A percentile compares a stretch with the other conserved stretches of the same genome.
Evolutionary conservation across 805 yeast species (phyloP).

Genomic region (Kazachstania viticola): DNA sequence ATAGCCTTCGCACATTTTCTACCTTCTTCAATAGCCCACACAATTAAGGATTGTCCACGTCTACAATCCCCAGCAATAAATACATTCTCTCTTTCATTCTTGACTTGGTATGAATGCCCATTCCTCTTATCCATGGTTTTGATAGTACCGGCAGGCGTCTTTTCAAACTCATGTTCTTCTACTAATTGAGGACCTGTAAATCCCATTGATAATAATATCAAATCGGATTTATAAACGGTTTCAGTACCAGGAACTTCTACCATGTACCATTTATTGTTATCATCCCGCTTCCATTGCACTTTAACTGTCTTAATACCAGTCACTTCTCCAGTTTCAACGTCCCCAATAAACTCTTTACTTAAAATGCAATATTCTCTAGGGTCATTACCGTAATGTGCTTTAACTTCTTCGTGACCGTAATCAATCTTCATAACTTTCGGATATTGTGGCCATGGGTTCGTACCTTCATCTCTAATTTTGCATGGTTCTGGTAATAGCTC

Average conservation of each 20-base stretch:
- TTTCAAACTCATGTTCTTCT: conserved; percentile 38
- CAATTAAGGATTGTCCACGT: conserved; percentile 95
- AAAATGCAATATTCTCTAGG: conserved; percentile 94
- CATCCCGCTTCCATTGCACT: conserved; percentile 96
- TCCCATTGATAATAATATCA: conserved; percentile 92
- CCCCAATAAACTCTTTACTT: conserved; percentile 91
- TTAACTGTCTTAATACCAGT: conserved; percentile 92
- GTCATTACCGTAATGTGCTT: conserved; percentile 89
- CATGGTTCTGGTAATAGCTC: conserved; percentile 89
- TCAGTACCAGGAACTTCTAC: conserved; percentile 92
- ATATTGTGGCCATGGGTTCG: conserved; percentile 99
- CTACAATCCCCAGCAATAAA: conserved; percentile 98
- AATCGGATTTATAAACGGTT: conserved; percentile 88
- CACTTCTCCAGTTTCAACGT: conserved; percentile 89
- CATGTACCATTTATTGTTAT: conserved; percentile 92
- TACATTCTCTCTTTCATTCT: conserved; percentile 58
- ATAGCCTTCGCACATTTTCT: conserved; percentile 96
- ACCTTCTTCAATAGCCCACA: conserved; percentile 99
- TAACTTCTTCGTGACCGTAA: conserved; percentile 93
- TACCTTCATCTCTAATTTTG: conserved; percentile 57
- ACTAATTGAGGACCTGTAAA: conserved; percentile 92
- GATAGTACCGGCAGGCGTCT: too few relatives aligned
- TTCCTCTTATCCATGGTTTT: not conserved
- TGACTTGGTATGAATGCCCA: conserved; percentile 62
- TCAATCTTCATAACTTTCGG: conserved; percentile 96